Evolutionary conservation across 2,329 filamentous ascomycete species (phyloP).

Genomic region (Tolypocladium tropicale): DNA sequence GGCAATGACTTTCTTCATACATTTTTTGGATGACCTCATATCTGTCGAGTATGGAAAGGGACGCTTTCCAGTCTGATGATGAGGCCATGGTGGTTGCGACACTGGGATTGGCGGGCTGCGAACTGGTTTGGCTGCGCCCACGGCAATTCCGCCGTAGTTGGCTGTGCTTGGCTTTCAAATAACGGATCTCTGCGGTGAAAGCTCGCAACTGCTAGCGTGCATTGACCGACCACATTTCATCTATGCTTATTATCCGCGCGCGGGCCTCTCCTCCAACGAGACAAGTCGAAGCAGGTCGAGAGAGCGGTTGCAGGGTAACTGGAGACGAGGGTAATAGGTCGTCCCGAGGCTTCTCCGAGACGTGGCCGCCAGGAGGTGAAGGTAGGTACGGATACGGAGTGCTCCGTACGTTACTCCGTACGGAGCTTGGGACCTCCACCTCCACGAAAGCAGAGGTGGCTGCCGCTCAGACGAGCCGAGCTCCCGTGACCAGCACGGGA

Average conservation of each 20-base stretch:
- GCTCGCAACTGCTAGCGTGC: not conserved
- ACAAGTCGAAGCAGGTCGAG: not conserved
- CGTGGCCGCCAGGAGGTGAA: not conserved
- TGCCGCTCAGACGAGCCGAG: too few relatives aligned
- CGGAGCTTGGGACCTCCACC: too few relatives aligned
- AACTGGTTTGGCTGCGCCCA: too few relatives aligned
- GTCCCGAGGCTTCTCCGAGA: not conserved
- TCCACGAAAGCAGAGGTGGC: too few relatives aligned
- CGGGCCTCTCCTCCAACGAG: not conserved
- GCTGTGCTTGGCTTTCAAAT: too few relatives aligned
- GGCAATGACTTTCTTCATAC: slow-evolving; percentile 9
- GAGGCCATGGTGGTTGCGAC: slow-evolving; percentile 1
- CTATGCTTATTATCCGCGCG: too few relatives aligned
- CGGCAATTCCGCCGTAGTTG: too few relatives aligned
- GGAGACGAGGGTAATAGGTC: not conserved
- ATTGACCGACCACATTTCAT: not conserved
- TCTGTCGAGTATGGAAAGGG: slow-evolving; percentile 47
- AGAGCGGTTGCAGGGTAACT: not conserved
- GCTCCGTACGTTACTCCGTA: too few relatives aligned
- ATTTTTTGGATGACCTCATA: slow-evolving; percentile 50
- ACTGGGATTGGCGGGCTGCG: too few relatives aligned
- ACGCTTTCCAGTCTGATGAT: slow-evolving; percentile 34
- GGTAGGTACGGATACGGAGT: too few relatives aligned
- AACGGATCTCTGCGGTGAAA: not conserved
- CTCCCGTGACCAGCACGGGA: not conserved